Percentiles rank a stretch among this genome's conserved stretches.
These are phyloP conservation scores for Gaeumannomyces tritici DNA, from an alignment of 2,329 filamentous ascomycete species.

Conservation along the genomic window DNA sequence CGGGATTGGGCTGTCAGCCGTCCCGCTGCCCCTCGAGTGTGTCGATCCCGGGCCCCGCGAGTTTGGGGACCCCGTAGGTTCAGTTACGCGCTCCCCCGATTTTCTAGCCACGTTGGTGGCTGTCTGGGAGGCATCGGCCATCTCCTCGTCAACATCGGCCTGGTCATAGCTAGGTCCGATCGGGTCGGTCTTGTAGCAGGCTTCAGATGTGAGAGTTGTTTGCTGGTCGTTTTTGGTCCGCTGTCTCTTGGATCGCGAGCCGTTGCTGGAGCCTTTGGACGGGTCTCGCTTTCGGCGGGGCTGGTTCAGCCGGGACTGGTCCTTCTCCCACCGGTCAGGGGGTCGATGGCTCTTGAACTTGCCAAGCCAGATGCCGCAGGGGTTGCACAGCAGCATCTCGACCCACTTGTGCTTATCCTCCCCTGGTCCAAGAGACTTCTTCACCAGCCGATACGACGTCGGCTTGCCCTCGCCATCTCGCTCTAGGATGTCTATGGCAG, in stretches of 20 bases:
- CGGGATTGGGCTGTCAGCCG: constrained; percentile 46
- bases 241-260: constrained; percentile 35
- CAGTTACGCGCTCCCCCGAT: constrained; percentile 1
- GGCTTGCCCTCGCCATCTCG: constrained; percentile 53
- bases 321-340: constrained; percentile 70
- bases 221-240: constrained; percentile 37
- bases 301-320: constrained; percentile 40
- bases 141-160: constrained; percentile 6
- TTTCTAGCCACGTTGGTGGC: background rate
- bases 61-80: constrained; percentile 12
- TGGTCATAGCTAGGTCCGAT: constrained; percentile 32
- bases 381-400: constrained; percentile 78
- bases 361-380: constrained; percentile 89
- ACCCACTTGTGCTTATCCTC: constrained; percentile 61
- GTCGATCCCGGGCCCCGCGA: constrained; percentile 32
- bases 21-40: constrained; percentile 47
- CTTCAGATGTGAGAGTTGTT: constrained; percentile 41
- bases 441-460: constrained; percentile 63
- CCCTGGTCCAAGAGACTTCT: constrained; percentile 55
- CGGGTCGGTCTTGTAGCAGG: constrained; percentile 43
- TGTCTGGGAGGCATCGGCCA: background rate
- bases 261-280: constrained; percentile 25
- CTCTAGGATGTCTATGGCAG: constrained; percentile 61
- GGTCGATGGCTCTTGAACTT: constrained; percentile 84
- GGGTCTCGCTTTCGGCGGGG: constrained; percentile 35